Conservation (phyloP, 2,329 filamentous ascomycete genomes). For the Microcera coccophila region DNA sequence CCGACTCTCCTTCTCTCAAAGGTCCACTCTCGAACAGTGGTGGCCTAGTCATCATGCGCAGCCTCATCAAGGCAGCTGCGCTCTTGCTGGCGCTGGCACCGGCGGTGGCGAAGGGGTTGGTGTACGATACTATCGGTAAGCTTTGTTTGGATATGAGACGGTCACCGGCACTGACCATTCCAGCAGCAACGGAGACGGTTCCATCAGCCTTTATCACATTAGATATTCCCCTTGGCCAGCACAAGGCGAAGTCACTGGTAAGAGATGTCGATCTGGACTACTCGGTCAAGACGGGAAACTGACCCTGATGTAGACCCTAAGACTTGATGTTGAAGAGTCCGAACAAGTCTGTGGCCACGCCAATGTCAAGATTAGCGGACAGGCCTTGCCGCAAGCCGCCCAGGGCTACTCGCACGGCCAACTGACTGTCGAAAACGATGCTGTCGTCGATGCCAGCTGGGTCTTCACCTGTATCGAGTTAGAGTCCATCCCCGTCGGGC, state of each 20-base stretch:
- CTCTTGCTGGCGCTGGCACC: slow-evolving; percentile 24
- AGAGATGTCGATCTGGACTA: not conserved
- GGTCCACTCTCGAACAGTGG: slow-evolving; percentile 1
- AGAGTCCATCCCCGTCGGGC: slow-evolving; percentile 38
- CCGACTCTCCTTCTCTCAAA: not conserved
- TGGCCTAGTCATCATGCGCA: slow-evolving; percentile 23
- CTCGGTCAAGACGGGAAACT: slow-evolving; percentile 8
- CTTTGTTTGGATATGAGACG: not conserved
- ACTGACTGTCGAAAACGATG: slow-evolving; percentile 37
- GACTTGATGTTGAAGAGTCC: slow-evolving; percentile 44
- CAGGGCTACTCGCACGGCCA: slow-evolving; percentile 40
- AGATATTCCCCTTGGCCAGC: slow-evolving; percentile 14
- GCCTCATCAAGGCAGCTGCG: slow-evolving; percentile 27
- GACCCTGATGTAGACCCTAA: slow-evolving; percentile 32
- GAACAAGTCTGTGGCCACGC: slow-evolving; percentile 42
- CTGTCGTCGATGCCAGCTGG: slow-evolving; percentile 44
- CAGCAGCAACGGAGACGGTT: slow-evolving; percentile 5
- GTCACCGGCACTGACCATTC: too few species aligned
- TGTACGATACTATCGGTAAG: not conserved
- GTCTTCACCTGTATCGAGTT: slow-evolving; percentile 42
- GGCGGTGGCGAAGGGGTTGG: slow-evolving; percentile 9
- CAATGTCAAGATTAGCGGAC: slow-evolving; percentile 46
- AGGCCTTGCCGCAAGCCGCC: slow-evolving; percentile 37
- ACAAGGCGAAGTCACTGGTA: slow-evolving; percentile 21
- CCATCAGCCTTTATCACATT: slow-evolving; percentile 21